These are phyloP conservation scores for Geotrichum australiense DNA, from an alignment of 1,139 yeast genomes.

Conservation along the genomic window DNA sequence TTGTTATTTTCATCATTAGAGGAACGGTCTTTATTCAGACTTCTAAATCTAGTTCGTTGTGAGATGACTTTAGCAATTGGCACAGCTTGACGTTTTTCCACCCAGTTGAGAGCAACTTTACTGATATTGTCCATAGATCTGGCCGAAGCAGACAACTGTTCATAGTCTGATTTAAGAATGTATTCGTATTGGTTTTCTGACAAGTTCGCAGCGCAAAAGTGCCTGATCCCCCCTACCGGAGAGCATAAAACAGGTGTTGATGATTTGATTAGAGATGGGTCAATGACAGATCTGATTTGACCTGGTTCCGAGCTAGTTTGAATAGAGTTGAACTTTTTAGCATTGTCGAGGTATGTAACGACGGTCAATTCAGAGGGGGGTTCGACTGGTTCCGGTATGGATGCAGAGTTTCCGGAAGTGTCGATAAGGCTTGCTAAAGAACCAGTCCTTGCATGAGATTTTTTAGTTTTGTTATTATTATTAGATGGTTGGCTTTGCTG, in stretches of 20 bases:
- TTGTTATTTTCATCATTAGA: constrained; percentile 6
- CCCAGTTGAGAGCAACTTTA: constrained; percentile 33
- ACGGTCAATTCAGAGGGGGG: constrained; percentile 15
- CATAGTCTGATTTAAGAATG: constrained; percentile 25
- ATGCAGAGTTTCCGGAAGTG: constrained; percentile 21
- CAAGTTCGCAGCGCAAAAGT: constrained; percentile 37
- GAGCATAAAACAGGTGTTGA: constrained; percentile 34
- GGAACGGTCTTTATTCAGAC: constrained; percentile 9
- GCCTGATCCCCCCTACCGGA: constrained; percentile 48
- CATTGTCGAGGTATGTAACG: constrained; percentile 32
- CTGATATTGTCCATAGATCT: constrained; percentile 26
- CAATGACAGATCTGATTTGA: constrained; percentile 28
- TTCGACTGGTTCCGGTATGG: constrained; percentile 23
- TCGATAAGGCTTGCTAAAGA: background rate
- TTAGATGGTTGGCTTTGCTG: background rate
- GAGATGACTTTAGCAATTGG: constrained; percentile 14
- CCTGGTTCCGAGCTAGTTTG: constrained; percentile 35
- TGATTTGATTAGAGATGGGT: constrained; percentile 14
- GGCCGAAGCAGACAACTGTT: constrained; percentile 19
- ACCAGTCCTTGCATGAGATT: background rate
- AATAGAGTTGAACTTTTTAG: constrained; percentile 28
- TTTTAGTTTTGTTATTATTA: background rate
- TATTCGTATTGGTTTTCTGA: constrained; percentile 28
- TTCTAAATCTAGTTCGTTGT: constrained; percentile 13
- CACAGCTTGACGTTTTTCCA: constrained; percentile 14